Conservation (phyloP, 371 early-diverging fungal species). For the Actinomucor elegans region DNA sequence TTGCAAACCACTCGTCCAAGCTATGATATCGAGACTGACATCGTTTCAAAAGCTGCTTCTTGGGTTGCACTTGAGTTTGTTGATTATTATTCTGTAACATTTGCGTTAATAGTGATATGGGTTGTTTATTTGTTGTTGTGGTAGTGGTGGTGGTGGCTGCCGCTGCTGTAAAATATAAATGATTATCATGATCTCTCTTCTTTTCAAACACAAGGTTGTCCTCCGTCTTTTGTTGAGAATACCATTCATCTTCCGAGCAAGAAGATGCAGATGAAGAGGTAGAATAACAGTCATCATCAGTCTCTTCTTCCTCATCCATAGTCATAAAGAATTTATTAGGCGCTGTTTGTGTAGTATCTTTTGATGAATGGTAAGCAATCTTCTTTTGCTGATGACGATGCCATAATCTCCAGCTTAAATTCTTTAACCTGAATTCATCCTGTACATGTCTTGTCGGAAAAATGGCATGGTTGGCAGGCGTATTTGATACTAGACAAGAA, state of each 20-base stretch:
- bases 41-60: background rate
- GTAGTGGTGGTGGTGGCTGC: no score
- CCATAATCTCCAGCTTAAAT: background rate
- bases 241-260: background rate
- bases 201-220: background rate
- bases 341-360: background rate
- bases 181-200: background rate
- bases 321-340: background rate
- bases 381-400: background rate
- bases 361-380: background rate
- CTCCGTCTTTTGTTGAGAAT: background rate
- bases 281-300: background rate
- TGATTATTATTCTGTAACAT: background rate
- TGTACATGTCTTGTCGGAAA: background rate
- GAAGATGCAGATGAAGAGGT: background rate
- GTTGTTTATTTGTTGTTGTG: background rate
- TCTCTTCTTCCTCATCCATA: background rate
- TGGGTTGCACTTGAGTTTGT: background rate
- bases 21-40: constrained; percentile 11
- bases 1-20: constrained; percentile 7
- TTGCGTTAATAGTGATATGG: constrained; percentile 12
- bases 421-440: background rate
- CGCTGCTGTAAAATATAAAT: no score
- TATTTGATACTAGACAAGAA: background rate
- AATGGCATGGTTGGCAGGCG: background rate